Conservation (phyloP, 805 yeast genomes). For the Saturnispora zaruensis region DNA sequence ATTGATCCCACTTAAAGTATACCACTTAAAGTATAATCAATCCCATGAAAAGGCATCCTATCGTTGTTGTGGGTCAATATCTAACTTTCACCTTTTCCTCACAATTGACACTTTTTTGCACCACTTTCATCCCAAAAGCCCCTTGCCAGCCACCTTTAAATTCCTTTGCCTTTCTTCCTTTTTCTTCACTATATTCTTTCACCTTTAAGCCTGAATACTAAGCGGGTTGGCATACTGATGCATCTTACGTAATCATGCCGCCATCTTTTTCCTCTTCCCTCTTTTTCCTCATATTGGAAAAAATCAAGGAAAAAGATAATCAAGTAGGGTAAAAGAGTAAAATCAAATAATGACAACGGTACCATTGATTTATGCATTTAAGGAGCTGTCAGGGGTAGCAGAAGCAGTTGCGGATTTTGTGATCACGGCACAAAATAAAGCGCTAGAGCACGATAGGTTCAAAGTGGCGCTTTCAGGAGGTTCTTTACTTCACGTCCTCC, state of each 20-base stretch:
- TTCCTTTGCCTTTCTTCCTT: too few species aligned
- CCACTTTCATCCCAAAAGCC: too few species aligned
- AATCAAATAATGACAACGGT: slow-evolving; percentile 50
- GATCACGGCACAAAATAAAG: slow-evolving; percentile 74
- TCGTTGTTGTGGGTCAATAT: too few species aligned
- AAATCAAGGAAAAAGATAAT: background rate
- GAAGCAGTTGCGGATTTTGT: slow-evolving; percentile 96
- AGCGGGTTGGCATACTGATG: too few species aligned
- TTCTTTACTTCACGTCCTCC: slow-evolving; percentile 74
- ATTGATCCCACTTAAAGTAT: too few species aligned
- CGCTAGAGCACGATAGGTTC: slow-evolving; percentile 55
- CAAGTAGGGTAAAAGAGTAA: background rate
- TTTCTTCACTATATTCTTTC: too few species aligned
- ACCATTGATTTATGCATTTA: slow-evolving; percentile 88
- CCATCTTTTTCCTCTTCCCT: background rate
- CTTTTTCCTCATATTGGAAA: background rate
- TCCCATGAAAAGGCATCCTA: too few species aligned
- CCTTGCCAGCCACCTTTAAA: too few species aligned
- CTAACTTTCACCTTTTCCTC: too few species aligned
- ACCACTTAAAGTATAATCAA: too few species aligned
- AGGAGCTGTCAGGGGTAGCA: slow-evolving; percentile 83
- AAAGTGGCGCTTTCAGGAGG: slow-evolving; percentile 93
- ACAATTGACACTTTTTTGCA: too few species aligned
- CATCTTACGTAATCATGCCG: background rate
- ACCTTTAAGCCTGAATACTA: too few species aligned